phyloP scores from a whole-genome alignment of 768 basidiomycete species.

The Porphyrellus cyaneotinctus region DNA sequence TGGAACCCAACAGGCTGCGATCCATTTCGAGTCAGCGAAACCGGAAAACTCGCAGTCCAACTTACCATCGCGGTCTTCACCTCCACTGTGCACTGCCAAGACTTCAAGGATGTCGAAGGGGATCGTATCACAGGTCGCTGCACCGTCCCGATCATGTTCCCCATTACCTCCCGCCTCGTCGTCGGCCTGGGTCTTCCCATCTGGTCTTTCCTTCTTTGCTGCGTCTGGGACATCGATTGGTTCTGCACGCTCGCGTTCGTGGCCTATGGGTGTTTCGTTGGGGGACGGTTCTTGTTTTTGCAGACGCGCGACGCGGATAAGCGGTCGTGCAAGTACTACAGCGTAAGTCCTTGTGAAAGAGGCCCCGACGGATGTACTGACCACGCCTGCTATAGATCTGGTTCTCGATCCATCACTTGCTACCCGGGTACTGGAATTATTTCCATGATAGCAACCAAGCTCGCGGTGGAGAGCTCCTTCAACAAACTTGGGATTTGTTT shows the following conservation, averaged over 20 bases:
- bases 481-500: conserved; percentile 18
- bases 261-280: conserved; percentile 32
- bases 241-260: conserved; percentile 27
- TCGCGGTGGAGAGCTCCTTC: conserved; percentile 19
- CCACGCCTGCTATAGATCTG: conserved; percentile 21
- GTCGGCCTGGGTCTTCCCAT: conserved; percentile 32
- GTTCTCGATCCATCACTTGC: conserved; percentile 33
- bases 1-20: conserved; percentile 18
- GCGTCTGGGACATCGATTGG: conserved; percentile 35
- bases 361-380: background rate
- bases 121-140: conserved; percentile 37
- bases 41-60: conserved; percentile 30
- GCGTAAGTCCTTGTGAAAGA: conserved; percentile 23
- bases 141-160: conserved; percentile 45
- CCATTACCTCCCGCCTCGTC: conserved; percentile 33
- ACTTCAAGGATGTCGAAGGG: conserved; percentile 45
- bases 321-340: conserved; percentile 36
- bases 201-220: conserved; percentile 36
- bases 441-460: conserved; percentile 18
- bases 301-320: conserved; percentile 30
- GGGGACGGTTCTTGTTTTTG: conserved; percentile 30
- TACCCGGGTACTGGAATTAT: conserved; percentile 36
- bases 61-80: conserved; percentile 38
- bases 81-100: conserved; percentile 48
- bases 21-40: conserved; percentile 23